Evolutionary conservation across 208 protist species (phyloP).

Genomic region (Leishmania braziliensis): DNA sequence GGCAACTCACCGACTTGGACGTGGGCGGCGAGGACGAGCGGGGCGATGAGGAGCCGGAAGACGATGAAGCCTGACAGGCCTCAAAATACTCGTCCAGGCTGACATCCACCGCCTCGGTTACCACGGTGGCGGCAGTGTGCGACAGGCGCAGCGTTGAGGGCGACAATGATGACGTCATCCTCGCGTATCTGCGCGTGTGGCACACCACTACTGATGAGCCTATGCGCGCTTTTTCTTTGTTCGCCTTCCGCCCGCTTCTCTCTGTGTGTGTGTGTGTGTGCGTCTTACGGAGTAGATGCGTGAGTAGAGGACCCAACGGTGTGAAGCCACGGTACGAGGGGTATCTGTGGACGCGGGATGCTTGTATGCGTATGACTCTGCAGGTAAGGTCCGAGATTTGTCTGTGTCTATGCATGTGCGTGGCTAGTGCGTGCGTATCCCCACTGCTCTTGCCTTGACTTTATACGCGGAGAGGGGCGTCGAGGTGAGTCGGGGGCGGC

Average conservation of each 20-base stretch:
- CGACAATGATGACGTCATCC: constrained; percentile 2
- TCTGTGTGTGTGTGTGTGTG: background rate
- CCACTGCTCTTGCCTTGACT: background rate
- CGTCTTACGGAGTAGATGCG: background rate
- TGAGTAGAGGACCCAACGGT: background rate
- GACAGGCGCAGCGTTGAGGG: background rate
- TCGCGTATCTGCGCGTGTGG: background rate
- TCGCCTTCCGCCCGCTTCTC: background rate
- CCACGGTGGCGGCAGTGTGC: background rate
- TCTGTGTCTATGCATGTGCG: background rate
- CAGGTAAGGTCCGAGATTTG: no score
- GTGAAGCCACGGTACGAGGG: background rate
- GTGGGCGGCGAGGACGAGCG: constrained; percentile 10
- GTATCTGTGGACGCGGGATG: background rate
- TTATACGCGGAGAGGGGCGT: background rate
- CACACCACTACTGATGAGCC: background rate
- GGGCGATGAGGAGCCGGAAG: constrained; percentile 3
- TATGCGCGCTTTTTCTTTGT: background rate
- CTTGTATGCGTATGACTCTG: background rate
- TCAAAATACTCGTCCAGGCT: constrained; percentile 56
- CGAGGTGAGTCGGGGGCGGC: background rate
- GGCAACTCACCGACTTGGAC: background rate
- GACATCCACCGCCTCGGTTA: constrained; percentile 14
- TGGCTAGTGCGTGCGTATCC: background rate
- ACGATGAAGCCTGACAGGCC: constrained; percentile 32